Evolutionary conservation across 495 filamentous ascomycete species (phyloP).

Genomic region (Zalerion maritima): DNA sequence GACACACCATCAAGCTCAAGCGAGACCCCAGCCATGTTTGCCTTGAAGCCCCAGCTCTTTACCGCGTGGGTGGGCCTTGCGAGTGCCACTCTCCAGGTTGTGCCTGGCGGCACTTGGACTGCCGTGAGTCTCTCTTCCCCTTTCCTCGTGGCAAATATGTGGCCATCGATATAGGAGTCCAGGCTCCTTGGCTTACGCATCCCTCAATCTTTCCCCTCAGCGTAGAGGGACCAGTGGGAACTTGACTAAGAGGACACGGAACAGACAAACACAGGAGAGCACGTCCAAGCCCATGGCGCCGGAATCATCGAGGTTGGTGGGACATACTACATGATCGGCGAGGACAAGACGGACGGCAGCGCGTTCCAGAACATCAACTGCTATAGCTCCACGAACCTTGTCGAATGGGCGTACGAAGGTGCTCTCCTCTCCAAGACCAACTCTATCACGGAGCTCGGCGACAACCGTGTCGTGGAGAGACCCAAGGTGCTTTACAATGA

Average conservation of each 20-base stretch:
- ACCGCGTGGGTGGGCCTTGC: no score
- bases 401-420: slow-evolving; percentile 46
- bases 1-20: no score
- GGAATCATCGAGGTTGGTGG: slow-evolving; percentile 38
- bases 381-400: slow-evolving; percentile 40
- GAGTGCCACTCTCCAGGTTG: slow-evolving; percentile 22
- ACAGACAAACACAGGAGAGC: slow-evolving; percentile 35
- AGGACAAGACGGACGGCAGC: slow-evolving; percentile 47
- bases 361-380: slow-evolving; percentile 46
- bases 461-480: slow-evolving; percentile 46
- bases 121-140: slow-evolving; percentile 15
- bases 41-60: no score
- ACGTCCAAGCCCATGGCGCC: slow-evolving; percentile 47
- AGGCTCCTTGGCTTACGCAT: neutral
- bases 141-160: neutral
- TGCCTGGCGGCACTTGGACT: slow-evolving; percentile 37
- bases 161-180: neutral
- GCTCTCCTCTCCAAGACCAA: slow-evolving; percentile 34
- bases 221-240: slow-evolving; percentile 1
- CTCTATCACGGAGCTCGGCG: slow-evolving; percentile 45
- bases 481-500: slow-evolving; percentile 52
- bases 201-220: neutral
- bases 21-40: no score
- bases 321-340: slow-evolving; percentile 48
- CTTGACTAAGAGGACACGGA: neutral